Conservation (phyloP, 257 asterid genomes). For the Perilla frutescens region DNA sequence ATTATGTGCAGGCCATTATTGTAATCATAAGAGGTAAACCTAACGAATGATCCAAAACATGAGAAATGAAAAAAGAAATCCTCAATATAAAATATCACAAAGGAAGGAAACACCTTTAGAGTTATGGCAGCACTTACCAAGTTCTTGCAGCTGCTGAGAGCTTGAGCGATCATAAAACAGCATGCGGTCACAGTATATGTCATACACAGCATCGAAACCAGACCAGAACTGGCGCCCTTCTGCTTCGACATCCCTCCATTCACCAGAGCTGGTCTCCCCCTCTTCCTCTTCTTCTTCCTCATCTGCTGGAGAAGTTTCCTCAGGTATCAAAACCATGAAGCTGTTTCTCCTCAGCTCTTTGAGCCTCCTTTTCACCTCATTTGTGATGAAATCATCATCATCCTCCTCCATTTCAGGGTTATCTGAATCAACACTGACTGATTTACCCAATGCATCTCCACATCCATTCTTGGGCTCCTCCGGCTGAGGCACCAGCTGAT, state of each 20-base stretch:
- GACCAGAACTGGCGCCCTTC: constrained; percentile 90
- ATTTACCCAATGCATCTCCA: constrained; percentile 53
- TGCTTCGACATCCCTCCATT: constrained; percentile 92
- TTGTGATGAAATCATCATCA: constrained; percentile 88
- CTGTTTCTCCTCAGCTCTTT: constrained; percentile 90
- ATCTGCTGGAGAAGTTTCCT: constrained; percentile 69
- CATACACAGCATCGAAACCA: constrained; percentile 87
- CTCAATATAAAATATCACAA: neutral
- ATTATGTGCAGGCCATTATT: neutral
- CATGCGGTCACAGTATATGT: constrained; percentile 77
- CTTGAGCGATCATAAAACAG: constrained; percentile 66
- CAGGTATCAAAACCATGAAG: constrained; percentile 94
- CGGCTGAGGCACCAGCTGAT: constrained; percentile 56
- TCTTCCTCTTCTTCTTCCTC: constrained; percentile 75
- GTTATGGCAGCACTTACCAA: constrained; percentile 55
- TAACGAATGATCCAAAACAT: neutral
- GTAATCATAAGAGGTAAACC: neutral
- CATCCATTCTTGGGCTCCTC: constrained; percentile 55
- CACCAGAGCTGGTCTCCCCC: constrained; percentile 72
- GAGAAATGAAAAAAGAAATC: constrained; percentile 5
- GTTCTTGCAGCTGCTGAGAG: constrained; percentile 82
- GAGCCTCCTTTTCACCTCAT: constrained; percentile 94
- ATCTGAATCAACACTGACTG: constrained; percentile 53
- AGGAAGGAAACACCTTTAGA: constrained; percentile 26
- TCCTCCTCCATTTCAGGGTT: constrained; percentile 78